These are phyloP conservation scores for Diaporthe amygdali DNA, from an alignment of 2,329 filamentous ascomycete genomes.

Conservation along the genomic window DNA sequence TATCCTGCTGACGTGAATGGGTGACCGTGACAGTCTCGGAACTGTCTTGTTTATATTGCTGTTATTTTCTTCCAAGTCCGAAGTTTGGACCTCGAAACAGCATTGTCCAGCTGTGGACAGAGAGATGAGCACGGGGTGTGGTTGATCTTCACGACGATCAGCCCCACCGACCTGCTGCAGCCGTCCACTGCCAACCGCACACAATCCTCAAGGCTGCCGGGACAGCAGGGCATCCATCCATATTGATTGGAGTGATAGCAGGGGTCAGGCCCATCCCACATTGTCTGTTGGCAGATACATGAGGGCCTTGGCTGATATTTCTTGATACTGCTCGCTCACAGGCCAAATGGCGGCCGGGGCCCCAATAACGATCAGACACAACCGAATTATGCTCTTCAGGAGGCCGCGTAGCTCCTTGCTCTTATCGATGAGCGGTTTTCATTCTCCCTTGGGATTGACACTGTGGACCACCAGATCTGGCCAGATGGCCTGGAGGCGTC, in stretches of 20 bases:
- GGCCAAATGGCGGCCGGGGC: constrained; percentile 7
- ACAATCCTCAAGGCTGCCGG: background rate
- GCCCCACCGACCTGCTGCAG: constrained; percentile 22
- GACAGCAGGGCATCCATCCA: background rate
- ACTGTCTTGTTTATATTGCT: background rate
- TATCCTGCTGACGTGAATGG: background rate
- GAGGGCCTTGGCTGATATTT: background rate
- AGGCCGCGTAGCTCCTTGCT: constrained; percentile 22
- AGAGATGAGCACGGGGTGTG: constrained; percentile 10
- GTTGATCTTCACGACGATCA: constrained; percentile 16
- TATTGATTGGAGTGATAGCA: constrained; percentile 13
- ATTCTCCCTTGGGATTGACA: background rate
- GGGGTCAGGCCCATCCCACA: background rate
- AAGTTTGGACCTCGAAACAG: constrained; percentile 15
- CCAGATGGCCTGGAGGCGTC: background rate
- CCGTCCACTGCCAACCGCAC: background rate
- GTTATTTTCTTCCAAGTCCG: background rate
- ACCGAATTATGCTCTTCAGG: constrained; percentile 24
- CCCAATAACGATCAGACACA: constrained; percentile 16
- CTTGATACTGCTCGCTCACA: background rate
- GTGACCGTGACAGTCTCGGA: background rate
- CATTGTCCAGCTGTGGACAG: background rate
- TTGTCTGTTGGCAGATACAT: background rate
- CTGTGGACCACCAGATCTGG: constrained; percentile 15
- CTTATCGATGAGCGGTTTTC: background rate